Base-by-base conservation (phyloP, 768 basidiomycete species). In the Pholiota molesta region DNA sequence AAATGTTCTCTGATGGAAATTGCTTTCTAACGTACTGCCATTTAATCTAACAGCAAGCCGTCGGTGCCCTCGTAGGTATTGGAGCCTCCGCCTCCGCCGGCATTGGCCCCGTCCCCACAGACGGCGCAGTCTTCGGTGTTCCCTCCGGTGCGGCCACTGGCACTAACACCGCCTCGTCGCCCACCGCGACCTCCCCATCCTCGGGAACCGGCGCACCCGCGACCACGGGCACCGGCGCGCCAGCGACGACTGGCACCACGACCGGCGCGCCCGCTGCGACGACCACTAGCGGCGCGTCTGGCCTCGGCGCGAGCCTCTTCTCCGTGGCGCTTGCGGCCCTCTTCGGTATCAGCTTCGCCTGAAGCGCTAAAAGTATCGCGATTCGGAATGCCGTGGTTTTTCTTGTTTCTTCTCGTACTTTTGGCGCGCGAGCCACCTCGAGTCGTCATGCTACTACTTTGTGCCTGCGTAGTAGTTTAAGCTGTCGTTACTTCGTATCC, bases 1-100 rank as follows among this genome's bases (percentile, higher is more conserved):
- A 13, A 6, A 7, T 35, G 13, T 21, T 28, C 35, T 16, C 1
- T 37, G 13, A 11, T 37, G 35, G 14, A 23, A 23, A 7, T n/a
- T 4, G 11, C 29, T 28, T 49, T 28, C 16, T 33, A 21, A 51
- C 35, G 21, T 57, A 21, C 29, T 19, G 5, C 33, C 19, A 1
- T 58, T 28, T 49, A 11, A 21, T 51, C 13, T 11, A 64, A 42
- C 40, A 82, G 81, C 80, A 83, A 81, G 73, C 55, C 16, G 66
- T 74, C 55, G 77, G 77, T 35, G 72, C 67, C 11, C 77, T 85
- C 17, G 75, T 75, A 3, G 84, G 84, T 16, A 53, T 74, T 3
- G 81, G 79, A n/a, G 85, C 83, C 1, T 79, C 78, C 17, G 84
- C 83, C 1, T 79, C 83, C 3, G 77, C 76, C 5, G 62, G 67